A percentile compares a stretch with the other conserved stretches of the same genome.
Evolutionary conservation across 495 filamentous ascomycete genomes (phyloP).

Genomic region (Pyrenula massariospora): DNA sequence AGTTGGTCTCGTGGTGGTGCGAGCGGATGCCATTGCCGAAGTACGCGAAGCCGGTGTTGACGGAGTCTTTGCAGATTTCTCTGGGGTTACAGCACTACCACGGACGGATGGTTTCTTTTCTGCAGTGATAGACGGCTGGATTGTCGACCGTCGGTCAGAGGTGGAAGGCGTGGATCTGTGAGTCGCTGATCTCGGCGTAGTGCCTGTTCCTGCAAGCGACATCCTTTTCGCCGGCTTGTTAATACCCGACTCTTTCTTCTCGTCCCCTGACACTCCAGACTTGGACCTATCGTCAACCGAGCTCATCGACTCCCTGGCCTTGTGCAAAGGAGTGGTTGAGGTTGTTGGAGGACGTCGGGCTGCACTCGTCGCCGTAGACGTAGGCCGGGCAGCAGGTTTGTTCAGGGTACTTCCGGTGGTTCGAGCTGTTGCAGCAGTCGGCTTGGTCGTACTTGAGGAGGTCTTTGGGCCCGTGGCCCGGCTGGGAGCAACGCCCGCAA

Average conservation of each 20-base stretch:
- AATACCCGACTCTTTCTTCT: slow-evolving; percentile 24
- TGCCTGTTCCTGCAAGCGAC: slow-evolving; percentile 27
- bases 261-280: slow-evolving; percentile 32
- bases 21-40: slow-evolving; percentile 16
- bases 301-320: slow-evolving; percentile 32
- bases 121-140: slow-evolving; percentile 21
- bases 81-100: slow-evolving; percentile 12
- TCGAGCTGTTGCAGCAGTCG: slow-evolving; percentile 15
- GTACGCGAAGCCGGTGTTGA: slow-evolving; percentile 16
- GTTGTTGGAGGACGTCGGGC: slow-evolving; percentile 25
- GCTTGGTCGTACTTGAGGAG: slow-evolving; percentile 18
- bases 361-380: slow-evolving; percentile 20
- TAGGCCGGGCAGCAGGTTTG: slow-evolving; percentile 32
- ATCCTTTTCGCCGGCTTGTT: slow-evolving; percentile 34
- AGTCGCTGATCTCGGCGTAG: slow-evolving; percentile 20
- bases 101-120: slow-evolving; percentile 24
- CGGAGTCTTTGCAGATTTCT: slow-evolving; percentile 5
- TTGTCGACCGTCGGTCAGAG: slow-evolving; percentile 28
- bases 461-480: slow-evolving; percentile 2
- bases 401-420: slow-evolving; percentile 24
- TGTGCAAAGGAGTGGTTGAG: slow-evolving; percentile 29
- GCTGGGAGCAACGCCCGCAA: neutral
- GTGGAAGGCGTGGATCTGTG: slow-evolving; percentile 24
- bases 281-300: slow-evolving; percentile 36
- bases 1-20: slow-evolving; percentile 11